These are phyloP conservation scores for Epichloe elymi DNA, from an alignment of 2,329 filamentous ascomycete genomes.

Conservation along the genomic window DNA sequence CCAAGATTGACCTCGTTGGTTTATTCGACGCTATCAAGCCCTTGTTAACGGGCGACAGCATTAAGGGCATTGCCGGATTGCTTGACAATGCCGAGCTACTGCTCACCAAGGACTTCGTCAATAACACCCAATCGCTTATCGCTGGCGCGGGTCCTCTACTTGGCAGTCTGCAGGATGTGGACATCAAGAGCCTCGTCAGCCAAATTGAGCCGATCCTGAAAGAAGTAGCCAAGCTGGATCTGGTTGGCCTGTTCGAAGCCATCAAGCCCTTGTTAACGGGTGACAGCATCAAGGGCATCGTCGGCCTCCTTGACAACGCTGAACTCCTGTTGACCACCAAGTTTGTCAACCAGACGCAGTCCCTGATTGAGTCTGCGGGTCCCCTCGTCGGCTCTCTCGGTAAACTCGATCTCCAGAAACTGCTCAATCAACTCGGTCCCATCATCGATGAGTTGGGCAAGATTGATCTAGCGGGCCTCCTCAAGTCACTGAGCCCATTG, in stretches of 20 bases:
- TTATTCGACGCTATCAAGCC: slow-evolving; percentile 6
- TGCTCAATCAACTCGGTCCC: slow-evolving; percentile 19
- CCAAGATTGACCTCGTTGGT: slow-evolving; percentile 3
- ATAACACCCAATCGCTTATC: slow-evolving; percentile 5
- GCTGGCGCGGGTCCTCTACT: slow-evolving; percentile 18
- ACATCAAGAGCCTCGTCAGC: slow-evolving; percentile 10
- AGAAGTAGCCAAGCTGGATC: slow-evolving; percentile 4
- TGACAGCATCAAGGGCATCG: slow-evolving; percentile 13
- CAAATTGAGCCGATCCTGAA: slow-evolving; percentile 17
- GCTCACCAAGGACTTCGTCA: slow-evolving; percentile 11
- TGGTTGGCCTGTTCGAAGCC: slow-evolving; percentile 1
- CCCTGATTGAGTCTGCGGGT: slow-evolving; percentile 13
- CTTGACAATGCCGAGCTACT: slow-evolving; percentile 1
- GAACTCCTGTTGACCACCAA: slow-evolving; percentile 17
- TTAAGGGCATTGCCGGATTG: slow-evolving; percentile 9
- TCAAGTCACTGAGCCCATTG: slow-evolving; percentile 16
- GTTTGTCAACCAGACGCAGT: slow-evolving; percentile 18
- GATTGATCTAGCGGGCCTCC: slow-evolving; percentile 17
- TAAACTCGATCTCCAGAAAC: slow-evolving; percentile 20
- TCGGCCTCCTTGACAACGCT: slow-evolving; percentile 18
- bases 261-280: slow-evolving; percentile 10
- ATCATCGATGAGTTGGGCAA: slow-evolving; percentile 17
- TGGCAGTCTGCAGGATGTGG: slow-evolving; percentile 18
- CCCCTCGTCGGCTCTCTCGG: slow-evolving; percentile 21
- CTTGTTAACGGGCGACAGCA: slow-evolving; percentile 10